Evolutionary conservation across 2,329 filamentous ascomycete genomes (phyloP), one percentile per base, ranked within the genome.

Genomic region (Exophiala mesophila): DNA sequence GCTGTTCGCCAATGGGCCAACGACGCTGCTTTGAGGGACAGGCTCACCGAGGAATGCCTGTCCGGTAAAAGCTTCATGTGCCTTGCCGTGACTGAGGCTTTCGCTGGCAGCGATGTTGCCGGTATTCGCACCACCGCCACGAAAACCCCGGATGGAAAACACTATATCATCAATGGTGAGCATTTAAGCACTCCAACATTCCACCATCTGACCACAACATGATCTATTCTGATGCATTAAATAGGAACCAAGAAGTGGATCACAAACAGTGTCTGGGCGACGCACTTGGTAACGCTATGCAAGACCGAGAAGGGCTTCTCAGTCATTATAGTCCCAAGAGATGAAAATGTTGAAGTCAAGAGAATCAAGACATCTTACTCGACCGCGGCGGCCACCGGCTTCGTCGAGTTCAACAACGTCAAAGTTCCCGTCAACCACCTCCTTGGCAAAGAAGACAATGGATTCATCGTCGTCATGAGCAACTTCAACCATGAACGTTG

Each of bases 191-290:
- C n/a, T n/a, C n/a, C n/a, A n/a, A n/a, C n/a, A n/a, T n/a, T n/a
- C n/a, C n/a, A n/a, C n/a, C n/a, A n/a, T n/a, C n/a, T n/a, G n/a
- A n/a, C n/a, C n/a, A n/a, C n/a, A n/a, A n/a, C n/a, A n/a, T n/a
- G n/a, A n/a, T n/a, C n/a, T n/a, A n/a, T n/a, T n/a, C n/a, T n/a
- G n/a, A n/a, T n/a, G n/a, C n/a, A 16, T 5, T 3, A 19, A 72
- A 86, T 84, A 44, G 84, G 84, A 13, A 73, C 75, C 0, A 88
- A 88, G 73, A 87, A 89, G 65, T 88, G 84, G 83, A 85, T 85
- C 57, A 85, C 81, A 1, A 85, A 84, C 56, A 83, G 80, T 8
- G 78, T 85, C 46, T 85, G 80, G 80, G 70, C 76, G 4, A 77
- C 86, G 46, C 80, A 79, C 53, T 72, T 76, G 5, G 76, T 74